These are phyloP conservation scores for Tripterygium wilfordii DNA, from an alignment of 177 flowering plant species.

Conservation along the genomic window DNA sequence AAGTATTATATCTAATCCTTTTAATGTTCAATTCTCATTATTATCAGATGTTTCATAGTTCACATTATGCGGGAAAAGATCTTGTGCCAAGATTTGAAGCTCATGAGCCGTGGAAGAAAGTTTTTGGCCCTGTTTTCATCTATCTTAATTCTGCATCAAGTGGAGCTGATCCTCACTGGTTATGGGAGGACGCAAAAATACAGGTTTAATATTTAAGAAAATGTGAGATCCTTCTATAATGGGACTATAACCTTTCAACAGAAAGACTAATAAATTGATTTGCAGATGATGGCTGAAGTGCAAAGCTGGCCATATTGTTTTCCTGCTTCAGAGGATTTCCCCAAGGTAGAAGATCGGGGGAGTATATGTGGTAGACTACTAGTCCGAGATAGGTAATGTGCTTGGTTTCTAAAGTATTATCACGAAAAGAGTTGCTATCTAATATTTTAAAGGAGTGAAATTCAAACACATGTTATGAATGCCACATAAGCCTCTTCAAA, in stretches of 20 bases:
- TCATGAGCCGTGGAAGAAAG: slow-evolving; percentile 69
- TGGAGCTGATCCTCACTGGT: slow-evolving; percentile 25
- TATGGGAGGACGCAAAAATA: slow-evolving; percentile 57
- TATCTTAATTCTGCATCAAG: slow-evolving; percentile 38
- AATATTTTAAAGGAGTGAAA: not conserved
- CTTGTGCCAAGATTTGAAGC: slow-evolving; percentile 20
- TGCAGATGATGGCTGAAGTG: slow-evolving; percentile 64
- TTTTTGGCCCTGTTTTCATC: slow-evolving; percentile 57
- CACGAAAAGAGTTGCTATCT: not conserved
- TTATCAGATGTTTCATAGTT: slow-evolving; percentile 48
- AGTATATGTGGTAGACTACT: slow-evolving; percentile 59
- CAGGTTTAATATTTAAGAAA: slow-evolving; percentile 15
- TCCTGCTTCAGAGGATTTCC: slow-evolving; percentile 74
- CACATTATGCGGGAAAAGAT: slow-evolving; percentile 51
- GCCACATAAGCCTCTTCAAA: no score
- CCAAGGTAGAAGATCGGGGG: slow-evolving; percentile 55
- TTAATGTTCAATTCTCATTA: not conserved
- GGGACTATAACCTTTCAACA: not conserved
- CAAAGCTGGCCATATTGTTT: slow-evolving; percentile 89
- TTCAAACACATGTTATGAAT: not conserved
- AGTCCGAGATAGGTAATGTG: slow-evolving; percentile 56
- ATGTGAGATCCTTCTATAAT: not conserved
- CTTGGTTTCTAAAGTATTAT: not conserved
- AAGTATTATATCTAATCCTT: not conserved
- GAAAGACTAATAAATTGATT: not conserved